Evolutionary conservation across 257 asterid species (phyloP), one percentile per base, ranked within the genome.

Genomic region (Cordia subcordata): DNA sequence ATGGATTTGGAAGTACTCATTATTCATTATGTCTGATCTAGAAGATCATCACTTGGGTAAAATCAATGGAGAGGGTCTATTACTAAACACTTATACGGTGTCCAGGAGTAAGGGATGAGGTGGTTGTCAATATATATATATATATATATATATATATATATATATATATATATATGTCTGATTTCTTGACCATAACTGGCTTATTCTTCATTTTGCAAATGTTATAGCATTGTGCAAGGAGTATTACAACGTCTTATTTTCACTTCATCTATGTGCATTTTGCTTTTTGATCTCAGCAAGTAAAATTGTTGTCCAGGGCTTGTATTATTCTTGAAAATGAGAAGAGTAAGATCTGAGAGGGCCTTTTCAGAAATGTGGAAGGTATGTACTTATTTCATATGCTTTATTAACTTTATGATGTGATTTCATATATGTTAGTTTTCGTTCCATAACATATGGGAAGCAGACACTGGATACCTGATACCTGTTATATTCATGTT

Each of bases 291-390:
- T 45, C 49, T 66, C 39, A 64, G 68, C 58, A 38, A 42, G 35
- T 52, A 5, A 63, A 66, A 53, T 61, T 56, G 21, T 52, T 33
- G 22, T 68, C 50, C 89, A 92, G 99, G 99, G 57, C 79, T 83
- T 51, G 55, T 83, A 16, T 65, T 92, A 72, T 88, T 84, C 86
- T 62, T 86, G 84, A 92, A 89, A 81, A 92, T 92, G 99, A 84
- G 78, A 73, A 86, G 80, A 80, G 97, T 92, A 75, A 89, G 91
- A 80, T 89, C 97, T 49, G 99, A 92, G 64, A 86, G 76, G 60
- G 86, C 84, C 65, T 75, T 87, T 12, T 82, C 85, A 58, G 99
- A 92, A 66, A 85, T 72, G 81, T 70, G 94, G 94, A 92, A 92
- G 96, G 99, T 88, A 72, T 61, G 35, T 1, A 18, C n/a, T 27